Base-by-base conservation (phyloP, 345 rosid genomes). In the Populus nigra region DNA sequence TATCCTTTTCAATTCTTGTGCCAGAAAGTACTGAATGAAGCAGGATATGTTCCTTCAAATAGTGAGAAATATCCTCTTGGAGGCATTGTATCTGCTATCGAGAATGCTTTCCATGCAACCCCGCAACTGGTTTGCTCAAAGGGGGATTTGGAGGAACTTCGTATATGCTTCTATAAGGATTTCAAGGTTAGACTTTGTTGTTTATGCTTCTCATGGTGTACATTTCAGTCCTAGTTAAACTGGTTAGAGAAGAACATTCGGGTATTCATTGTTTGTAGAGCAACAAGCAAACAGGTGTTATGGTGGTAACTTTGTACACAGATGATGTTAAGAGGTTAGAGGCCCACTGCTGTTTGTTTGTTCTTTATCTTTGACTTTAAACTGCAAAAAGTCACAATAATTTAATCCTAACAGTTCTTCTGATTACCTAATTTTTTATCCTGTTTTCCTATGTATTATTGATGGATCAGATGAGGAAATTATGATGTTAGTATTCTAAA, bases 11-110 rank as follows among this genome's bases (percentile, higher is more conserved):
- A 38, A 65, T 47, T 35, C 63, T 35, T 81, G 73, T 78, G 35
- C n/a, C 88, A 95, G 99, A 86, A 82, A 85, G 90, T 91, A 77
- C 88, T 95, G 80, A 81, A 74, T 86, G 85, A 95, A 85, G 98
- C 91, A 61, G 99, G 99, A 78, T 95, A 93, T 80, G 83, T 89
- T 83, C 93, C 98, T 80, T 95, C 99, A 73, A 91, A 90, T 81
- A 86, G 90, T 22, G 98, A 93, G 65, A 93, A 87, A 75, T 95
- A 95, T 83, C 99, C 99, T 73, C 88, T 91, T 59, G 97, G 97
- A 77, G 98, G 99, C 57, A 83, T 95, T 27, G 78, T 95, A 57
- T 84, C 97, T 84, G 94, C 95, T 61, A 91, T 95, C 83, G 90
- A 93, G 88, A 91, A 89, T 84, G 94, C 97, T 78, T 93, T 87